A percentile compares a stretch with the other conserved stretches of the same genome.
These are phyloP conservation scores for Silene vulgaris DNA, from an alignment of 179 eudicot genomes.

Conservation along the genomic window DNA sequence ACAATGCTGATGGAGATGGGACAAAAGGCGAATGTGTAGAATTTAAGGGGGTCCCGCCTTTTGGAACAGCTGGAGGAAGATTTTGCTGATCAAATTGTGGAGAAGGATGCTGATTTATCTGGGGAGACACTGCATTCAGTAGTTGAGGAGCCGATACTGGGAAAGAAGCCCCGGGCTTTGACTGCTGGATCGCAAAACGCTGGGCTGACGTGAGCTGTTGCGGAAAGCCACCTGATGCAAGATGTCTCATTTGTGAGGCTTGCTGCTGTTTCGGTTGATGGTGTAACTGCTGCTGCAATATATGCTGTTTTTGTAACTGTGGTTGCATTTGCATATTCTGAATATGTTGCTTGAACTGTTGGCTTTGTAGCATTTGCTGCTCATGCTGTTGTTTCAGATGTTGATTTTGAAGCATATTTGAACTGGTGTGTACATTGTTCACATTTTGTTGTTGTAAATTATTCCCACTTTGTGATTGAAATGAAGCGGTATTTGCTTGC, in stretches of 20 bases:
- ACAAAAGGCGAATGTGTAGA: constrained; percentile 77
- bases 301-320: constrained; percentile 51
- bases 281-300: constrained; percentile 42
- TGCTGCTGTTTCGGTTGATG: constrained; percentile 48
- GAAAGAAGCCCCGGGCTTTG: constrained; percentile 58
- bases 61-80: constrained; percentile 44
- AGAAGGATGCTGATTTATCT: constrained; percentile 68
- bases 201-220: constrained; percentile 59
- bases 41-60: constrained; percentile 73
- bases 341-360: constrained; percentile 55
- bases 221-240: constrained; percentile 56
- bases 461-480: constrained; percentile 60
- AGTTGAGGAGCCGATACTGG: constrained; percentile 68
- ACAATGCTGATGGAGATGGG: constrained; percentile 71
- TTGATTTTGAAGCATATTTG: constrained; percentile 61
- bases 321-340: constrained; percentile 60
- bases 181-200: constrained; percentile 64
- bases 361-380: constrained; percentile 44
- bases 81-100: constrained; percentile 86
- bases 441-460: constrained; percentile 49
- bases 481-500: constrained; percentile 39
- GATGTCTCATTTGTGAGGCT: constrained; percentile 59
- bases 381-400: constrained; percentile 74
- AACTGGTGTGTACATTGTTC: constrained; percentile 49
- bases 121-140: constrained; percentile 65